Percentiles rank a stretch among this genome's conserved stretches.
Conservation (phyloP, 176 grass and related monocot genomes). For the Puccinellia tenuiflora region DNA sequence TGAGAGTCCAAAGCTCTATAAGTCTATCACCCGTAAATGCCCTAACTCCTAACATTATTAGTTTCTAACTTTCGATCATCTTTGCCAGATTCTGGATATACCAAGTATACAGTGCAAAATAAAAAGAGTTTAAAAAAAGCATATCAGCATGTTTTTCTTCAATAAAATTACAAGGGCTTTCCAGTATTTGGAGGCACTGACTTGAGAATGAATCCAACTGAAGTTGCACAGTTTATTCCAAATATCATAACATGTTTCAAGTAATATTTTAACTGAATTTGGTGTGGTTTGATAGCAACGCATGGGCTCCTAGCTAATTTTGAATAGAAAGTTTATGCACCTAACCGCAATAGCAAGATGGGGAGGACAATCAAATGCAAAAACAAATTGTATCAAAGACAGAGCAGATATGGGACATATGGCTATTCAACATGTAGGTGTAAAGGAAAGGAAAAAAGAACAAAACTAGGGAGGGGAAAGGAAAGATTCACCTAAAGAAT, state of each 20-base stretch:
- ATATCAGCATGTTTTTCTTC: background rate
- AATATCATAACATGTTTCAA: background rate
- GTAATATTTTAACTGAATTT: no score
- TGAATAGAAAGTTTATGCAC: background rate
- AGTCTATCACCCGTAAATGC: background rate
- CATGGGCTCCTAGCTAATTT: background rate
- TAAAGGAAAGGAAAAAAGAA: background rate
- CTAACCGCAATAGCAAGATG: background rate
- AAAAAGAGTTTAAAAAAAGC: background rate
- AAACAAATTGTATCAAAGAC: constrained; percentile 2
- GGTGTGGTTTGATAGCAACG: background rate
- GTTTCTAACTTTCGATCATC: background rate
- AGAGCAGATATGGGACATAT: background rate
- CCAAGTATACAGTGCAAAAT: background rate
- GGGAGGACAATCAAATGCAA: background rate
- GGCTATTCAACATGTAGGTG: background rate
- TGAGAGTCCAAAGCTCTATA: background rate
- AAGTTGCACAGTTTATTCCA: background rate
- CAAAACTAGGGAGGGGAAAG: background rate
- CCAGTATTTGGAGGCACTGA: no score
- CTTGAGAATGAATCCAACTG: background rate
- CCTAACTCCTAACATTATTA: background rate
- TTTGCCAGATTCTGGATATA: background rate
- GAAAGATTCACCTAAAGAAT: background rate
- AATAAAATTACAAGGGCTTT: background rate